Evolutionary conservation across 345 rosid species (phyloP).

Genomic region (Isatis tinctoria): DNA sequence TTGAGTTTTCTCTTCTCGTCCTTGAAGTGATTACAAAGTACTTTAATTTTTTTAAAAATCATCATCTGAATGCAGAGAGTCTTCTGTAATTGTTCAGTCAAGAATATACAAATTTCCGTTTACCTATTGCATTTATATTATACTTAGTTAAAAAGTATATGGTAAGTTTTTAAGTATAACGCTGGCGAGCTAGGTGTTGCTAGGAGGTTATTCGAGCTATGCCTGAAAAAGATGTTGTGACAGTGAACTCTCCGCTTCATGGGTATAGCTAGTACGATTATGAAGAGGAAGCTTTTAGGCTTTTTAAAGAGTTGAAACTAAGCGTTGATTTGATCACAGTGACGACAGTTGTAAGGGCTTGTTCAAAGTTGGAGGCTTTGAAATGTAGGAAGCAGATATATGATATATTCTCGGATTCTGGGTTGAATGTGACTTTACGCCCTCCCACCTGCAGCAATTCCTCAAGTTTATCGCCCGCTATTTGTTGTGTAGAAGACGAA

Average conservation of each 20-base stretch:
- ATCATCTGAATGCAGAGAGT: not conserved
- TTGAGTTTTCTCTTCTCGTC: not conserved
- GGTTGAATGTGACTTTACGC: conserved; percentile 44
- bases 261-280: conserved; percentile 36
- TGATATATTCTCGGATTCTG: conserved; percentile 52
- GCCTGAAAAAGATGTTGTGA: conserved; percentile 55
- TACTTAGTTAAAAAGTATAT: not conserved
- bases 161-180: too few relatives aligned
- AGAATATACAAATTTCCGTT: not conserved
- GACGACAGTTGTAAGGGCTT: conserved; percentile 63
- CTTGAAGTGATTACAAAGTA: not conserved
- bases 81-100: not conserved
- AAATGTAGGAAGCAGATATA: conserved; percentile 69
- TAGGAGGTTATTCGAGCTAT: conserved; percentile 52
- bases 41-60: not conserved
- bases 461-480: too few relatives aligned
- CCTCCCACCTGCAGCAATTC: too few relatives aligned
- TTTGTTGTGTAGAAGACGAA: too few relatives aligned
- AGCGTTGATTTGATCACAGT: conserved; percentile 49
- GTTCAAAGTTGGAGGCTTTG: conserved; percentile 53
- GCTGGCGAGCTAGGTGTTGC: conserved; percentile 53
- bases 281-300: conserved; percentile 48
- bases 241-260: conserved; percentile 63
- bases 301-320: conserved; percentile 46
- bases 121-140: too few relatives aligned